Evolutionary conservation across 371 early-diverging fungal species (phyloP).

Genomic region (Catenaria anguillulae): DNA sequence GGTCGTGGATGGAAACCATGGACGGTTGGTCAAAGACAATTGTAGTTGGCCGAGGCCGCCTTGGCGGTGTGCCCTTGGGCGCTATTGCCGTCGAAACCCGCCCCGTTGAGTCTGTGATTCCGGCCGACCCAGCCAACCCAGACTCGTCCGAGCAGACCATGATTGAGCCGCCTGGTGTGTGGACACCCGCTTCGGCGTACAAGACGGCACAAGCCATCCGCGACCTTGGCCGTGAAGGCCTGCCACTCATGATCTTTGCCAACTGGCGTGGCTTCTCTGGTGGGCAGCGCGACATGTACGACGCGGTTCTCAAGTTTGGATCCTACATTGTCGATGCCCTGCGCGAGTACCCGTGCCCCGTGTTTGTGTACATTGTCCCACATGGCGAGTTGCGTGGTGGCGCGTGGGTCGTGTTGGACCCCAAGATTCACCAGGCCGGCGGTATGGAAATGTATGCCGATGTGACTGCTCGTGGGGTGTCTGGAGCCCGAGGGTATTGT

Average conservation of each 20-base stretch:
- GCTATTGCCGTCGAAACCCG: constrained; percentile 94
- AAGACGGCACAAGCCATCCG: constrained; percentile 97
- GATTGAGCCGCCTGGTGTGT: constrained; percentile 92
- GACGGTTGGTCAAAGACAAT: constrained; percentile 55
- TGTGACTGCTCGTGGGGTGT: constrained; percentile 78
- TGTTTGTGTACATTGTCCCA: constrained; percentile 92
- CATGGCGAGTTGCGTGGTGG: constrained; percentile 97
- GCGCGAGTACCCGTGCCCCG: constrained; percentile 81
- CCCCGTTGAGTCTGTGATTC: constrained; percentile 74
- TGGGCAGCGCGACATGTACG: constrained; percentile 97
- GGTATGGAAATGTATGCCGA: constrained; percentile 99
- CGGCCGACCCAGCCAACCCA: constrained; percentile 87
- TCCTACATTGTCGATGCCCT: constrained; percentile 95
- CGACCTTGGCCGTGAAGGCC: constrained; percentile 95
- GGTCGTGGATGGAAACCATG: constrained; percentile 69
- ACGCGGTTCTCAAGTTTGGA: constrained; percentile 94
- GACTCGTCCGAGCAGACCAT: constrained; percentile 74
- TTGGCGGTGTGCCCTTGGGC: constrained; percentile 94
- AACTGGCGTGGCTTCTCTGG: constrained; percentile 99
- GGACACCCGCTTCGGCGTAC: constrained; percentile 96
- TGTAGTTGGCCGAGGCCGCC: constrained; percentile 84
- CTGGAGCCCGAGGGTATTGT: constrained; percentile 97
- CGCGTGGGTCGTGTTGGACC: constrained; percentile 97
- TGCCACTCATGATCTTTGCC: constrained; percentile 96
- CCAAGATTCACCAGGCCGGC: constrained; percentile 79